Base-by-base conservation (phyloP, 1,139 yeast species). In the Pneumocystis carinii region DNA sequence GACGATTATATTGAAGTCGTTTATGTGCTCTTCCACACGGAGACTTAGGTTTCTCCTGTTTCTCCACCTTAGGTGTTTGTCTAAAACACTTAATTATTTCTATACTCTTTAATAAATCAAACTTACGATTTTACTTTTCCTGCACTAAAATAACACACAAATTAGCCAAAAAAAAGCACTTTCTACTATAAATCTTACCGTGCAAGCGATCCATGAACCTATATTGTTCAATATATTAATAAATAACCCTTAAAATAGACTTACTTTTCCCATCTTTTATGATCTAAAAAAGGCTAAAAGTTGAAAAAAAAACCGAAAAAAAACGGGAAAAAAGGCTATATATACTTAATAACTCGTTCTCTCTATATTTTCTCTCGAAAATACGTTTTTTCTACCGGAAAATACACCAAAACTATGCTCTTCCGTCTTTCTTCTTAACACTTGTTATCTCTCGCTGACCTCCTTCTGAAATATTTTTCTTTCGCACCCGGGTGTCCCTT, bases 1-100 rank as follows among this genome's bases (percentile, higher is more conserved):
- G 90, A 84, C 94, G 89, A 83, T 96, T 92, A 96, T 94, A 94
- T 81, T 88, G 82, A 78, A 90, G 79, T 83, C 99, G 88, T 89
- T 88, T 90, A 92, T 86, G 85, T 78, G 97, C 97, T 78, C 95
- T 96, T 78, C 66, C 98, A 95, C 76, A 90, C 89, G 66, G 82
- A 72, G 62, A 80, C 81, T 76, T 88, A 85, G 67, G 80, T 79
- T 66, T 97, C 95, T 75, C 90, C 83, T 66, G 96, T 96, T 74
- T 80, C 86, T 76, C 95, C 86, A 63, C 70, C 87, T 87, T 90
- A 81, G 90, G 97, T 83, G 90, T 87, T 82, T 85, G 90, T 24
- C 59, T 48, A 12, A n/a, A 17, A 17, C n/a, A 17, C 17, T 14
- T 6, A 8, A n/a, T n/a, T n/a, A n/a, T n/a, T n/a, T n/a, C n/a